These are phyloP conservation scores for Fusarium euwallaceae DNA, from an alignment of 2,329 filamentous ascomycete genomes.

Conservation along the genomic window DNA sequence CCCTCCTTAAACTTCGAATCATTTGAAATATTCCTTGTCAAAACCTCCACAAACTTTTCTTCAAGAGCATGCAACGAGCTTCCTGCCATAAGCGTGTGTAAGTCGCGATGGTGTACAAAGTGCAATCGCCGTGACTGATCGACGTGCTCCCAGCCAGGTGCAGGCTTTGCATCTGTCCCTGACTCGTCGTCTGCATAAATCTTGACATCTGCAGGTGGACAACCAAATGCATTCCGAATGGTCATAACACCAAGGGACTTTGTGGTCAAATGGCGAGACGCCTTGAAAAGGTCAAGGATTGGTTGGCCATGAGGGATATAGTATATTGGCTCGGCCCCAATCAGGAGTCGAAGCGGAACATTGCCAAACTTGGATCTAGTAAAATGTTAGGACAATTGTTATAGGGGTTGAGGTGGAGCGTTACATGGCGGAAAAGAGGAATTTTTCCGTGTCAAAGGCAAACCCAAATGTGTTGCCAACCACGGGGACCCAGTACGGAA, in stretches of 20 bases:
- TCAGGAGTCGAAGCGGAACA: slow-evolving; percentile 30
- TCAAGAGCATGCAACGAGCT: slow-evolving; percentile 14
- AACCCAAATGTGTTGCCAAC: slow-evolving; percentile 33
- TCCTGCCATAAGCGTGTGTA: slow-evolving; percentile 13
- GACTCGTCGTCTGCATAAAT: slow-evolving; percentile 25
- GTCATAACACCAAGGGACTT: slow-evolving; percentile 30
- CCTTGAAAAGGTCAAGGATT: slow-evolving; percentile 32
- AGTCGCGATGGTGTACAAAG: slow-evolving; percentile 32
- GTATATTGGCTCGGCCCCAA: slow-evolving; percentile 34
- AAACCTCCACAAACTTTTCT: slow-evolving; percentile 22
- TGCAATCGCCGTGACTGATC: slow-evolving; percentile 21
- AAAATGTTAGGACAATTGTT: background rate
- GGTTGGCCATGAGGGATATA: slow-evolving; percentile 35
- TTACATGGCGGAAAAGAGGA: slow-evolving; percentile 28
- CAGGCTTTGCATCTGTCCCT: slow-evolving; percentile 21
- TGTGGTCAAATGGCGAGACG: slow-evolving; percentile 27
- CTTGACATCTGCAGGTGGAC: slow-evolving; percentile 18
- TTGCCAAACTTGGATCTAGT: slow-evolving; percentile 35
- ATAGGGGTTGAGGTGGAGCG: background rate
- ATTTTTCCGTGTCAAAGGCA: slow-evolving; percentile 31
- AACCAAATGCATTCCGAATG: slow-evolving; percentile 34
- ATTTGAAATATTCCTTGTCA: slow-evolving; percentile 7
- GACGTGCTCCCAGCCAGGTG: slow-evolving; percentile 25
- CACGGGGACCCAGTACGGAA: slow-evolving; percentile 34
- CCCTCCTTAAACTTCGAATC: slow-evolving; percentile 8